phyloP scores from a whole-genome alignment of 768 basidiomycete genomes.

The Pulveroboletus sp. region DNA sequence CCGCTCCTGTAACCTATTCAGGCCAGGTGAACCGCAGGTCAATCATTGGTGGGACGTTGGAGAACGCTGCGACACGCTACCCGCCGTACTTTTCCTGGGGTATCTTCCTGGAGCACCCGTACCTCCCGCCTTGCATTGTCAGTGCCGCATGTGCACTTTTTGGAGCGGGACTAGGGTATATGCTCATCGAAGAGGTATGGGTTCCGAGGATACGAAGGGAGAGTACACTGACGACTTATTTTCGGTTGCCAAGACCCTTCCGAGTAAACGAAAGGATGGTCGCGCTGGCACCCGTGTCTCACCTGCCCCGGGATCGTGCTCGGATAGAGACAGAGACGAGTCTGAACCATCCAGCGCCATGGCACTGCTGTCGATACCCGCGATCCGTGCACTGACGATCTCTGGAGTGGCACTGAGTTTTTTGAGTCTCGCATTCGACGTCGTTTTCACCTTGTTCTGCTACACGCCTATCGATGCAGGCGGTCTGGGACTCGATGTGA shows the following conservation, averaged over 20 bases:
- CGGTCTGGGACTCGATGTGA: slow-evolving; percentile 51
- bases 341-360: slow-evolving; percentile 22
- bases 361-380: slow-evolving; percentile 42
- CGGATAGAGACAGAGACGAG: neutral
- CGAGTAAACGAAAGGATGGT: neutral
- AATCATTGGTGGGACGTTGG: slow-evolving; percentile 20
- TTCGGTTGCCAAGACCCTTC: neutral
- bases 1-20: neutral
- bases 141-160: slow-evolving; percentile 8
- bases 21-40: slow-evolving; percentile 2
- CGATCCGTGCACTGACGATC: slow-evolving; percentile 44
- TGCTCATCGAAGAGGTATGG: slow-evolving; percentile 19
- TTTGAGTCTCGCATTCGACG: slow-evolving; percentile 52
- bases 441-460: slow-evolving; percentile 59
- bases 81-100: slow-evolving; percentile 11
- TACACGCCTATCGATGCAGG: slow-evolving; percentile 51
- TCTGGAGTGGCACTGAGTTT: slow-evolving; percentile 48
- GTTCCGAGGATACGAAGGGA: too few relatives aligned
- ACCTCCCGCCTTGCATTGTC: slow-evolving; percentile 15
- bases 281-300: neutral
- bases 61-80: slow-evolving; percentile 15
- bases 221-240: neutral
- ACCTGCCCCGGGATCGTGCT: neutral
- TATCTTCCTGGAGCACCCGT: slow-evolving; percentile 12
- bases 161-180: slow-evolving; percentile 13